These are phyloP conservation scores for Kodamaea restingae DNA, from an alignment of 805 yeast genomes.

Conservation along the genomic window DNA sequence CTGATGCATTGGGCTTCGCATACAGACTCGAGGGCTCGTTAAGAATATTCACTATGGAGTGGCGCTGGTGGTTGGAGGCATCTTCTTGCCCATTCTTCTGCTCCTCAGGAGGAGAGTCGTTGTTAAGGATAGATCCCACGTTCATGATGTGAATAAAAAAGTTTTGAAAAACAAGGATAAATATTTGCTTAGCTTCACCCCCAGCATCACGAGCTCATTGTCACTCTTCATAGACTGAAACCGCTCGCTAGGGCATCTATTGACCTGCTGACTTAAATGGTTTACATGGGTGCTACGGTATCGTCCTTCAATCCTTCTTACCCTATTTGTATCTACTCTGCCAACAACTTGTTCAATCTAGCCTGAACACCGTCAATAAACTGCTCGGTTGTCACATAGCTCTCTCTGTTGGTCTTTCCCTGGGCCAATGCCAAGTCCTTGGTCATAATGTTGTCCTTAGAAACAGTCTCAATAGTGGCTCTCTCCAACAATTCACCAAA, in stretches of 20 bases:
- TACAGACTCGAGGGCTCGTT: conserved; percentile 15
- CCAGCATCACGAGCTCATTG: too few species aligned
- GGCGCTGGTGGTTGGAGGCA: conserved; percentile 19
- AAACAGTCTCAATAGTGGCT: conserved; percentile 70
- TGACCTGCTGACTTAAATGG: too few species aligned
- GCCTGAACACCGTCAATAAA: conserved; percentile 74
- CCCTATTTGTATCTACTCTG: conserved; percentile 1
- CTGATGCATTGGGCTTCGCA: conserved; percentile 3
- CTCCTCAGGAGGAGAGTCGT: conserved; percentile 23
- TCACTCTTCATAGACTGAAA: too few species aligned
- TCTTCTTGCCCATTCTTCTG: neutral
- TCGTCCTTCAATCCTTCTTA: neutral
- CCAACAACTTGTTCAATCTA: conserved; percentile 42
- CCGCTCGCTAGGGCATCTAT: too few species aligned
- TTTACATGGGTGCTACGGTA: too few species aligned
- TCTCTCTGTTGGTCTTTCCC: conserved; percentile 56
- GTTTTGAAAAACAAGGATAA: neutral
- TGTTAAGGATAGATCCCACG: conserved; percentile 36
- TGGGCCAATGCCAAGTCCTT: conserved; percentile 75
- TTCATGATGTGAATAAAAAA: conserved; percentile 22
- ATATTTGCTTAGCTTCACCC: too few species aligned
- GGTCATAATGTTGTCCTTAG: conserved; percentile 73
- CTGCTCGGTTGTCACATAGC: conserved; percentile 71
- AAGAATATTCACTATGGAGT: conserved; percentile 27
- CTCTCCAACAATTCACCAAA: conserved; percentile 64